These are phyloP conservation scores for Saposhnikovia divaricata DNA, from an alignment of 129 eudicot species.

Conservation along the genomic window DNA sequence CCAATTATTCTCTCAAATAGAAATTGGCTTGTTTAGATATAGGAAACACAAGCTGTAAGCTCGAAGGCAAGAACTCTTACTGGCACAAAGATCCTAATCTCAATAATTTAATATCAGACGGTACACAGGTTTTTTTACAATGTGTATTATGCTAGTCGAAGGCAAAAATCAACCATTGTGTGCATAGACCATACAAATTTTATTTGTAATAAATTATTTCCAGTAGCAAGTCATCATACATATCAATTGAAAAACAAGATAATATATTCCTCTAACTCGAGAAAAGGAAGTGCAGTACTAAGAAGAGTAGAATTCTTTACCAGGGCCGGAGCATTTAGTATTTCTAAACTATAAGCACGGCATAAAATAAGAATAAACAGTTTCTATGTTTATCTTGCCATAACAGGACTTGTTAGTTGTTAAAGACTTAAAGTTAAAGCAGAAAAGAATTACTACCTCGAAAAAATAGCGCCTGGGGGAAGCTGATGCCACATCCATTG, in stretches of 20 bases:
- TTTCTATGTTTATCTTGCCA: no score
- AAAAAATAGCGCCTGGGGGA: slow-evolving; percentile 91
- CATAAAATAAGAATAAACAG: not conserved
- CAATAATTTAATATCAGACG: not conserved
- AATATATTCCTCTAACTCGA: not conserved
- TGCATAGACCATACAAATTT: no score
- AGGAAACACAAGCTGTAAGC: not conserved
- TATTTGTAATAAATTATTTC: no score
- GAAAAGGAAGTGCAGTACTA: not conserved
- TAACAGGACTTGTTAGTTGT: not conserved
- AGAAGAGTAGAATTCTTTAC: not conserved
- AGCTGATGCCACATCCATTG: slow-evolving; percentile 92
- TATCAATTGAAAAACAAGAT: no score
- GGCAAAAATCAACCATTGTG: not conserved
- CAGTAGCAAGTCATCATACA: no score
- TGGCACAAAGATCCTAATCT: not conserved
- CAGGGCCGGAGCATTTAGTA: not conserved
- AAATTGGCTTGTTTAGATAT: not conserved
- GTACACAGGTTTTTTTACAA: not conserved
- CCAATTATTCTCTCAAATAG: no score
- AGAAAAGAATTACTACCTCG: slow-evolving; percentile 46
- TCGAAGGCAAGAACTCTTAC: not conserved
- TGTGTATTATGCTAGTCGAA: not conserved
- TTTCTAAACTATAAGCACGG: not conserved
- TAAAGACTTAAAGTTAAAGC: slow-evolving; percentile 3